Evolutionary conservation across 2,329 filamentous ascomycete species (phyloP), one percentile per base, ranked within the genome.

Genomic region (Penicillium sp.): DNA sequence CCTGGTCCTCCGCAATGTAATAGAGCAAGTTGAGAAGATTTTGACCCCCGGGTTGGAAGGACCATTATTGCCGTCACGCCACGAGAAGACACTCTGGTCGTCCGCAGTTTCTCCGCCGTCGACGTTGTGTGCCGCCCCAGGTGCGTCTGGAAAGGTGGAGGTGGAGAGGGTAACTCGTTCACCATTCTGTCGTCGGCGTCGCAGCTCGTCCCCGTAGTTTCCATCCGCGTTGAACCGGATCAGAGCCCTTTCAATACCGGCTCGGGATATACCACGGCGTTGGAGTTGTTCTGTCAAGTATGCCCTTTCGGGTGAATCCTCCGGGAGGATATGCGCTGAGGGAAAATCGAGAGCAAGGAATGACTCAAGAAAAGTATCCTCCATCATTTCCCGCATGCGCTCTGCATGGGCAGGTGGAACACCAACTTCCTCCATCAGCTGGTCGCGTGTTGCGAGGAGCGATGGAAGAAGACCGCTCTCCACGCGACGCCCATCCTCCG

Each of bases 1-100:
- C 89, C 65, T 95, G 91, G 58, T 97, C 90, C 69, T 96, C 91
- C 0, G 91, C 95, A 39, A 97, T 95, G 50, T 91, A 83, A 65
- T 95, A 97, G 1, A 97, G 77, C 2, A 96, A 77, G 54, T 84
- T 88, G 38, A 95, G 86, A 41, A 95, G 83, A 52, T 90, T 91
- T 63, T 93, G 88, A 6, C 88, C 88, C 79, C 75, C 8, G 69
- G 58, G 48, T 68, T 60, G 56, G 65, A 56, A 10, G 69, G 64
- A 30, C 75, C 74, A 34, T 73, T 70, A 45, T 72, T 67, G 4
- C 66, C 70, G 36, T 72, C 70, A 14, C 71, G 64, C 69, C 71
- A 75, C 9, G 73, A 74, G 46, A 74, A 73, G 12, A 75, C 64
- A 46, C 68, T 77, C 61, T 68, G 72, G 31, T 72, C 68, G 51